Evolutionary conservation across 139 green algal genomes (phyloP).

Genomic region (Haematococcus lacustris): DNA sequence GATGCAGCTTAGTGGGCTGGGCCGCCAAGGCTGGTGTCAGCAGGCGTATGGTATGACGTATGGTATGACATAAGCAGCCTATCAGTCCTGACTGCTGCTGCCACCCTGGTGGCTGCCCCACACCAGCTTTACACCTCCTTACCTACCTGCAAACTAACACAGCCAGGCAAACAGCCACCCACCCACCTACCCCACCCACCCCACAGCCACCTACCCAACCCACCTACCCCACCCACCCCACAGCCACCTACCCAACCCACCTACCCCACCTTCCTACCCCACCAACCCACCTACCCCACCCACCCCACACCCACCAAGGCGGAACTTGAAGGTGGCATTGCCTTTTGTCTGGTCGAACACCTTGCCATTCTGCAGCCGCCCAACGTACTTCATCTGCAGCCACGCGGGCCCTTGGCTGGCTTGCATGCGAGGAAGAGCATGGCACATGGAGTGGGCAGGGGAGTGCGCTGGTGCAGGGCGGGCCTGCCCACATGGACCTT

Average conservation of each 20-base stretch:
- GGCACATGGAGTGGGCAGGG: no score
- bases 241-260: background rate
- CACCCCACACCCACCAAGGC: conserved; percentile 60
- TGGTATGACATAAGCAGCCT: no score
- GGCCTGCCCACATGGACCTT: no score
- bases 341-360: conserved; percentile 80
- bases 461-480: no score
- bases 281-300: no score
- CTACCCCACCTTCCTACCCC: background rate
- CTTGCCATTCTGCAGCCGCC: conserved; percentile 77
- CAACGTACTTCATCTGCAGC: conserved; percentile 60
- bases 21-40: no score
- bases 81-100: no score
- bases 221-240: background rate
- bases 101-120: no score
- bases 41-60: no score
- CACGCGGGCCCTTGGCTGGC: conserved; percentile 29
- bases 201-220: background rate
- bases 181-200: background rate
- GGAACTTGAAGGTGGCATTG: conserved; percentile 75
- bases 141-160: background rate
- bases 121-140: no score
- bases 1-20: no score
- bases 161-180: background rate
- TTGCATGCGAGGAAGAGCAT: no score